Percentiles rank a stretch among this genome's conserved stretches.
phyloP scores from a whole-genome alignment of 768 basidiomycete species.

The Pholiota microspora region DNA sequence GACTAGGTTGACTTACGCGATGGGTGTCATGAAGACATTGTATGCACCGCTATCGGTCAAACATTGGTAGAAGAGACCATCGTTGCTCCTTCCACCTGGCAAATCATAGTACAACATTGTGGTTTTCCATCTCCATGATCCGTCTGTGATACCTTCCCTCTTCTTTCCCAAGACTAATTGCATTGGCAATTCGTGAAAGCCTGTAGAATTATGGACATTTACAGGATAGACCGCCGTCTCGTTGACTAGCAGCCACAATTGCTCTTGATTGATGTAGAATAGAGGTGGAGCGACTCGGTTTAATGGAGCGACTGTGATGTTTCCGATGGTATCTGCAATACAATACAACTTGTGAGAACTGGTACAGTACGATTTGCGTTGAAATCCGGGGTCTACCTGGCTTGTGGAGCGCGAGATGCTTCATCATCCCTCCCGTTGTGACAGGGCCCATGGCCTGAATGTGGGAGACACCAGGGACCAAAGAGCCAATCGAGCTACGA shows the following conservation, averaged over 20 bases:
- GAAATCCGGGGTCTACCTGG: slow-evolving; percentile 26
- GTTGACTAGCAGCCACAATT: slow-evolving; percentile 55
- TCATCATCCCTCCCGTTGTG: slow-evolving; percentile 17
- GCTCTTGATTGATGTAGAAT: slow-evolving; percentile 52
- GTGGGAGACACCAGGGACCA: slow-evolving; percentile 41
- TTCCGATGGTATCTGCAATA: slow-evolving; percentile 41
- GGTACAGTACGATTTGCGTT: not conserved
- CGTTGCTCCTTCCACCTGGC: slow-evolving; percentile 37
- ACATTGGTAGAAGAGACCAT: slow-evolving; percentile 46
- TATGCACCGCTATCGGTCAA: slow-evolving; percentile 29
- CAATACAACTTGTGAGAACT: not conserved
- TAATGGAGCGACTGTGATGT: slow-evolving; percentile 40
- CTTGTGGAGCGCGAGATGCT: slow-evolving; percentile 29
- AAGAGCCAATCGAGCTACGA: slow-evolving; percentile 34
- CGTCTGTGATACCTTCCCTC: slow-evolving; percentile 36
- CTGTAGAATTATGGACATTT: slow-evolving; percentile 51
- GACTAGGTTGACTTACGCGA: slow-evolving; percentile 38
- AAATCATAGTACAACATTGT: slow-evolving; percentile 52
- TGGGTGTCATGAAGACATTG: slow-evolving; percentile 50
- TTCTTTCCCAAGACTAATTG: slow-evolving; percentile 44
- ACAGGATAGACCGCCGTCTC: slow-evolving; percentile 54
- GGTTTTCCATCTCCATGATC: slow-evolving; percentile 54
- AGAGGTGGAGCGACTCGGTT: slow-evolving; percentile 34
- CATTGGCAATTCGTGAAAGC: slow-evolving; percentile 39
- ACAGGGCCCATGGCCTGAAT: slow-evolving; percentile 35